phyloP scores from a whole-genome alignment of 345 rosid genomes.

The Viola odorata region DNA sequence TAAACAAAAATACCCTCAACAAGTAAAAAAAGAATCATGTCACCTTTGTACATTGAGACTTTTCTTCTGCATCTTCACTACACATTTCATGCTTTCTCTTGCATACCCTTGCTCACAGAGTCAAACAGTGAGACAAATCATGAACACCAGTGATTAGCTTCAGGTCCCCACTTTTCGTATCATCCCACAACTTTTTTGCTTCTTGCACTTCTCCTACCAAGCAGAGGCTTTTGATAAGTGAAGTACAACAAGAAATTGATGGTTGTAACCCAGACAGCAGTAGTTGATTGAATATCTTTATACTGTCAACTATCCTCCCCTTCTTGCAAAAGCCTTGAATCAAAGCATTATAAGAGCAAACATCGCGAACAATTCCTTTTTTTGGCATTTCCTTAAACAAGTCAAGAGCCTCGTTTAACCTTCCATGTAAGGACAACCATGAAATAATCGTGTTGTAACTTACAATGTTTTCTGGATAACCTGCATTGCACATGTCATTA shows the following conservation, averaged over 20 bases:
- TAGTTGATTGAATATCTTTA: conserved; percentile 27
- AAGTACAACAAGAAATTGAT: conserved; percentile 19
- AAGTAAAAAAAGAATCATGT: background rate
- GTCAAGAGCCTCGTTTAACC: conserved; percentile 36
- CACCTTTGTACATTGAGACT: too few species aligned
- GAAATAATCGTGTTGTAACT: conserved; percentile 48
- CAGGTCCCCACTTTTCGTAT: conserved; percentile 30
- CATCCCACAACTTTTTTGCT: conserved; percentile 27
- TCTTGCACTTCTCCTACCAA: conserved; percentile 27
- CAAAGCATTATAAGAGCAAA: conserved; percentile 42
- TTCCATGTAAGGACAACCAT: conserved; percentile 37
- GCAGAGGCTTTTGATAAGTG: conserved; percentile 28
- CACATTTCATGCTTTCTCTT: conserved; percentile 29
- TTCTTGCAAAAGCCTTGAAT: conserved; percentile 43
- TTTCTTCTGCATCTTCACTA: too few species aligned
- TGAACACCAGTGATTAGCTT: conserved; percentile 17
- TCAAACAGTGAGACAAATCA: conserved; percentile 17
- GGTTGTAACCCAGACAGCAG: conserved; percentile 35
- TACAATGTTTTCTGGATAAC: conserved; percentile 37
- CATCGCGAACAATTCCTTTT: conserved; percentile 42
- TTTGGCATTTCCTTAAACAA: conserved; percentile 49
- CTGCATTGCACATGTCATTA: conserved; percentile 40
- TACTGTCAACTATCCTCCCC: conserved; percentile 29
- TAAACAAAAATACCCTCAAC: background rate
- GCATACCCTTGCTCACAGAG: conserved; percentile 22